A percentile compares a stretch with the other conserved stretches of the same genome.
phyloP scores from a whole-genome alignment of 2,329 filamentous ascomycete genomes.

The Aspergillus tamarii region DNA sequence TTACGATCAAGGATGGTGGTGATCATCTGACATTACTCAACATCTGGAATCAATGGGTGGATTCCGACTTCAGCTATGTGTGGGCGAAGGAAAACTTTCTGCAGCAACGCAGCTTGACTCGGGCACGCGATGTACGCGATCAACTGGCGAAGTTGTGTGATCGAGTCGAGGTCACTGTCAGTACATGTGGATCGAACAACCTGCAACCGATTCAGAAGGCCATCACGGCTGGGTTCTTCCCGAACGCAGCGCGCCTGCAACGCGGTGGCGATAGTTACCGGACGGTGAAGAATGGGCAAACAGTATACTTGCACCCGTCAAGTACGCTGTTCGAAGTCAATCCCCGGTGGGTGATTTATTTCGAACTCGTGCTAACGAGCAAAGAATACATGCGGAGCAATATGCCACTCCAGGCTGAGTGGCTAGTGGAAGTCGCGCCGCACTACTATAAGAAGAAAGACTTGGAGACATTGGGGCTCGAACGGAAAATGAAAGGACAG shows the following conservation, averaged over 20 bases:
- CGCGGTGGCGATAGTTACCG: conserved; percentile 85
- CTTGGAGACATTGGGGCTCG: conserved; percentile 74
- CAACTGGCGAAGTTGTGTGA: conserved; percentile 92
- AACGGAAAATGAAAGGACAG: conserved; percentile 72
- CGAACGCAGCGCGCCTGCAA: conserved; percentile 83
- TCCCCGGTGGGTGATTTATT: conserved; percentile 87
- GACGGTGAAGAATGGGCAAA: conserved; percentile 86
- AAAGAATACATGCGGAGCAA: conserved; percentile 93
- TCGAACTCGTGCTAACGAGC: conserved; percentile 84
- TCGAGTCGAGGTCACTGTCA: conserved; percentile 77
- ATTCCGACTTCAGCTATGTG: conserved; percentile 82
- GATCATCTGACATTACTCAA: conserved; percentile 88
- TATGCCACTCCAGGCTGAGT: conserved; percentile 80
- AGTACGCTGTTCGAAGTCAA: conserved; percentile 77
- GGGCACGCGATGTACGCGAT: conserved; percentile 88
- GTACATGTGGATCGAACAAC: conserved; percentile 71
- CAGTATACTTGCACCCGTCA: conserved; percentile 89
- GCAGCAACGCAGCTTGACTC: conserved; percentile 84
- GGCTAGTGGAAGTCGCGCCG: conserved; percentile 87
- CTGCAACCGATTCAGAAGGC: conserved; percentile 81
- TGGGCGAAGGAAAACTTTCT: conserved; percentile 94
- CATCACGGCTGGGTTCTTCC: conserved; percentile 90
- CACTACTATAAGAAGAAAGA: conserved; percentile 95
- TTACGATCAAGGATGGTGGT: conserved; percentile 87
- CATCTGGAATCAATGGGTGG: conserved; percentile 94